A percentile compares a stretch with the other conserved stretches of the same genome.
Conservation (phyloP, 176 grass and related monocot genomes). For the Guadua angustifolia region DNA sequence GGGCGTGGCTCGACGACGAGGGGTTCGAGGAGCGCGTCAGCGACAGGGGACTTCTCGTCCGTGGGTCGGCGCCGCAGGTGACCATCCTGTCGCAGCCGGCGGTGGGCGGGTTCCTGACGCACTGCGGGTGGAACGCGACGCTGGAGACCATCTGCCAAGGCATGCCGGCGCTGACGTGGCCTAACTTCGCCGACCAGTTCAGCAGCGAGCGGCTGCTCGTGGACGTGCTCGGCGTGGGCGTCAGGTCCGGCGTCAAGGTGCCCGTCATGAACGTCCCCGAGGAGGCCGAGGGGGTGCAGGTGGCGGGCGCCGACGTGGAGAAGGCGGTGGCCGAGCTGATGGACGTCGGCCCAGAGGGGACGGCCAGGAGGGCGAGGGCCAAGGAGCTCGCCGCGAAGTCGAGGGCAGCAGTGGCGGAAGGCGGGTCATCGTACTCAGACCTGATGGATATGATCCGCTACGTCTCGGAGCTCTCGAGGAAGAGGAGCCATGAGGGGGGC, state of each 20-base stretch:
- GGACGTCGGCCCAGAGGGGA: constrained; percentile 32
- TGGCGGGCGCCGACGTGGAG: constrained; percentile 40
- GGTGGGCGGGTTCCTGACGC: constrained; percentile 60
- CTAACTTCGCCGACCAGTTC: constrained; percentile 58
- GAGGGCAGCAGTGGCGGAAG: constrained; percentile 52
- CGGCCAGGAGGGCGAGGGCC: constrained; percentile 38
- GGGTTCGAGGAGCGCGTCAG: too few relatives aligned
- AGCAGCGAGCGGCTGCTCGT: constrained; percentile 61
- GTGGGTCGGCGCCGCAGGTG: too few relatives aligned
- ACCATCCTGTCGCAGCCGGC: constrained; percentile 57
- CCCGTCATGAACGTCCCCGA: constrained; percentile 21
- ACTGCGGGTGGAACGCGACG: constrained; percentile 72
- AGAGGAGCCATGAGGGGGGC: neutral
- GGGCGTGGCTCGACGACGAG: too few relatives aligned
- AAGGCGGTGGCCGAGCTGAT: constrained; percentile 45
- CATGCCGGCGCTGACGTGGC: constrained; percentile 68
- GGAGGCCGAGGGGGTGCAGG: constrained; percentile 33
- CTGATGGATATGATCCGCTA: constrained; percentile 44
- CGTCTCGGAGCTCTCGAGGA: constrained; percentile 41
- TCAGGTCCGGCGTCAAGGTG: constrained; percentile 48
- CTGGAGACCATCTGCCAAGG: constrained; percentile 54
- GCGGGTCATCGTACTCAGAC: constrained; percentile 53
- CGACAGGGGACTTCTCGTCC: too few relatives aligned
- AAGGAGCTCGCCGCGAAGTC: constrained; percentile 39
- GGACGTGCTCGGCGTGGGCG: constrained; percentile 58